Evolutionary conservation across 768 basidiomycete species (phyloP).

Genomic region (Suillus cothurnatus): DNA sequence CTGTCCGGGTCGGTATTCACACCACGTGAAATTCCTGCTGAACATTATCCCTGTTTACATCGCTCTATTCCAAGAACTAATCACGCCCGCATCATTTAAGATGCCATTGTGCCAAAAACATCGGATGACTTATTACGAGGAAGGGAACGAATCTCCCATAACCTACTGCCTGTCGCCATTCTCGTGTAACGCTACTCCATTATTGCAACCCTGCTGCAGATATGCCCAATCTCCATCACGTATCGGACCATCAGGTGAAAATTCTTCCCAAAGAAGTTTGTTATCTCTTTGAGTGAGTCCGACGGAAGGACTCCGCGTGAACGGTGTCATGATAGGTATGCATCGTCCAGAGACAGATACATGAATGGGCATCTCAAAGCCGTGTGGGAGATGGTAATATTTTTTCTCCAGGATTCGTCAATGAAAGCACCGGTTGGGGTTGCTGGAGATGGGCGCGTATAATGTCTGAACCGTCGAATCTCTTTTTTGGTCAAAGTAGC

Average conservation of each 20-base stretch:
- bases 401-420: constrained; percentile 50
- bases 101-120: not conserved
- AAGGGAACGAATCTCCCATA: constrained; percentile 6
- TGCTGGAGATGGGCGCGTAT: constrained; percentile 49
- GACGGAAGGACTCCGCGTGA: constrained; percentile 39
- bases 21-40: not conserved
- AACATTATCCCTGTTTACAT: not conserved
- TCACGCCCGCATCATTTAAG: not conserved
- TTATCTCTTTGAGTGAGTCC: constrained; percentile 23
- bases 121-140: not conserved
- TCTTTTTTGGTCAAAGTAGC: too few relatives aligned
- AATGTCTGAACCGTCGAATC: constrained; percentile 37
- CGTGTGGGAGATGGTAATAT: constrained; percentile 35
- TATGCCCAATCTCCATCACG: constrained; percentile 37
- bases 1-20: not conserved
- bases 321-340: constrained; percentile 17
- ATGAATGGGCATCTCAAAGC: constrained; percentile 36
- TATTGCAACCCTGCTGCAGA: constrained; percentile 35
- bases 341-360: constrained; percentile 32
- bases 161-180: constrained; percentile 1
- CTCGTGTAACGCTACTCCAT: not conserved
- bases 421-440: constrained; percentile 37
- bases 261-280: constrained; percentile 16
- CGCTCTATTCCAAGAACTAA: not conserved
- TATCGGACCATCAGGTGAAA: constrained; percentile 32